These are phyloP conservation scores for Wakefieldia striispora DNA, from an alignment of 768 basidiomycete genomes.

Conservation along the genomic window DNA sequence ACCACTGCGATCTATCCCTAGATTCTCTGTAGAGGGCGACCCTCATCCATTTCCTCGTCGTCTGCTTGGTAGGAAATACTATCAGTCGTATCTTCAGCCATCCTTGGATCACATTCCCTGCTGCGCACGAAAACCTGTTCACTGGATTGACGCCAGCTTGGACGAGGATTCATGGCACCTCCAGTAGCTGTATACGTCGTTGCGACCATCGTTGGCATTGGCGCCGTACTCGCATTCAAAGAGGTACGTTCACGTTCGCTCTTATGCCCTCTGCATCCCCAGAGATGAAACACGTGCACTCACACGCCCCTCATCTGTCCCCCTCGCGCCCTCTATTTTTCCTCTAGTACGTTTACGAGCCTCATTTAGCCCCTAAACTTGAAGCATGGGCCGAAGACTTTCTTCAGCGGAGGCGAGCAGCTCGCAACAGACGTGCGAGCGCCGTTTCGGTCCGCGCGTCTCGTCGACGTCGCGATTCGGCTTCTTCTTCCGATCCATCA, in stretches of 20 bases:
- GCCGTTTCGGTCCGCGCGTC: constrained; percentile 20
- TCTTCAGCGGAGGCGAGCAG: constrained; percentile 29
- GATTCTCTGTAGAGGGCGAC: neutral
- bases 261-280: neutral
- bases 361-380: constrained; percentile 61
- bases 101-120: neutral
- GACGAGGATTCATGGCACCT: constrained; percentile 22
- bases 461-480: constrained; percentile 13
- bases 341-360: constrained; percentile 63
- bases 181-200: constrained; percentile 47
- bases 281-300: constrained; percentile 16
- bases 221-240: constrained; percentile 54
- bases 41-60: neutral
- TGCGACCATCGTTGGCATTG: constrained; percentile 49
- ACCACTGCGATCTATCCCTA: constrained; percentile 1
- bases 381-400: constrained; percentile 43
- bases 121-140: constrained; percentile 16
- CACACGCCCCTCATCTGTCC: constrained; percentile 12
- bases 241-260: constrained; percentile 40
- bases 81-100: neutral
- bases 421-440: constrained; percentile 25
- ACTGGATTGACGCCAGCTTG: constrained; percentile 3
- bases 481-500: constrained; percentile 9
- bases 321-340: neutral
- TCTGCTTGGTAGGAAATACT: neutral